Evolutionary conservation across 2,329 filamentous ascomycete genomes (phyloP).

Genomic region (Monascus ruber): DNA sequence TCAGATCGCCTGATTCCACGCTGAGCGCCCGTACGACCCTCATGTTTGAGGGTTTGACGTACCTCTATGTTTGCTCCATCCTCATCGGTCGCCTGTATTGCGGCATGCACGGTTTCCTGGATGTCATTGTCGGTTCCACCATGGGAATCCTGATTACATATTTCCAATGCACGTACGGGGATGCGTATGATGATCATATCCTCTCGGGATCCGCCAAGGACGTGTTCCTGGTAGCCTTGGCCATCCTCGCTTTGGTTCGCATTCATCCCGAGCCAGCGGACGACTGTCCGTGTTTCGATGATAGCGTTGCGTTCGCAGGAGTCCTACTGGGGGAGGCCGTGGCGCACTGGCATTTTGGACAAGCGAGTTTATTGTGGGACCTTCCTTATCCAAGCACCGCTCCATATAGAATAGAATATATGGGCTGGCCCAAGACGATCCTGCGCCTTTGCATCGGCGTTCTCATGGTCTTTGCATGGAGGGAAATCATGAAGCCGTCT

Average conservation of each 20-base stretch:
- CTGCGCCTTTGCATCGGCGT: conserved; percentile 69
- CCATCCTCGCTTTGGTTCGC: conserved; percentile 66
- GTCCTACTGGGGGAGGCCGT: conserved; percentile 76
- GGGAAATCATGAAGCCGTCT: conserved; percentile 76
- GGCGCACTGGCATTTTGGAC: conserved; percentile 71
- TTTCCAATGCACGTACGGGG: conserved; percentile 44
- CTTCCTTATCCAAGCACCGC: conserved; percentile 47
- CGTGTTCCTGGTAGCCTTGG: conserved; percentile 50
- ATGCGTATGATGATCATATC: conserved; percentile 59
- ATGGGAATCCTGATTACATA: conserved; percentile 58
- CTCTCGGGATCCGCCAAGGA: conserved; percentile 53
- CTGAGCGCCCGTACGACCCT: conserved; percentile 49
- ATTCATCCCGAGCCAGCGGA: conserved; percentile 94
- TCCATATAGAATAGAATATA: conserved; percentile 52
- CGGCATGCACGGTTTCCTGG: conserved; percentile 95
- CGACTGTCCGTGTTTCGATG: conserved; percentile 93
- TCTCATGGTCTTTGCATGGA: conserved; percentile 75
- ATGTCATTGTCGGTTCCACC: conserved; percentile 69
- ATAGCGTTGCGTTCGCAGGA: conserved; percentile 85
- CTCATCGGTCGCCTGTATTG: conserved; percentile 87
- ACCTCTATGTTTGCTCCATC: conserved; percentile 82
- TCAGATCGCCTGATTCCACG: conserved; percentile 55
- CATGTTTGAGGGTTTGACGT: conserved; percentile 56
- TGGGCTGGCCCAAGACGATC: conserved; percentile 55
- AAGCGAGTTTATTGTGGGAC: conserved; percentile 43